phyloP scores from a whole-genome alignment of 805 yeast genomes.

The Starmerella stigmatis region DNA sequence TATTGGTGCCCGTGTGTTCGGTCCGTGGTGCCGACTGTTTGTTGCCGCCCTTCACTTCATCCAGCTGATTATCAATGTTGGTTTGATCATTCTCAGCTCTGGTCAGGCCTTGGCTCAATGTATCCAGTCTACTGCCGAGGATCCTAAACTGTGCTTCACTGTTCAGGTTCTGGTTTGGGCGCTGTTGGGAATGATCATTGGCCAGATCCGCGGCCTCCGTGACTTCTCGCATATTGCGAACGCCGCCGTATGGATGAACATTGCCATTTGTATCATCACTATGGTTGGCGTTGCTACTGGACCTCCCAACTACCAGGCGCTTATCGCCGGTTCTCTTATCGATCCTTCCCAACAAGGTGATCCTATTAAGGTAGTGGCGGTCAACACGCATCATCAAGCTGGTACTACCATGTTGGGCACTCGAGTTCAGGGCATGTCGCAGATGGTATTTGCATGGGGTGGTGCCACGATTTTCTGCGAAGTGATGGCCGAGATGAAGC shows the following conservation, averaged over 20 bases:
- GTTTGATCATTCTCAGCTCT: constrained; percentile 35
- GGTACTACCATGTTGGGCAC: constrained; percentile 1
- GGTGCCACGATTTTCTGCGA: constrained; percentile 44
- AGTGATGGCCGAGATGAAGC: constrained; percentile 40
- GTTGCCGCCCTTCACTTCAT: constrained; percentile 35
- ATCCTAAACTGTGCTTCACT: constrained; percentile 32
- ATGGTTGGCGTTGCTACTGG: constrained; percentile 35
- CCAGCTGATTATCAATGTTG: constrained; percentile 39
- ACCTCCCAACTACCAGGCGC: constrained; percentile 29
- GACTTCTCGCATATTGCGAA: constrained; percentile 37
- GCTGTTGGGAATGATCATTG: constrained; percentile 36
- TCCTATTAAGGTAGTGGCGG: constrained; percentile 5
- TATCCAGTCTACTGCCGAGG: constrained; percentile 15
- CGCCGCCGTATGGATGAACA: constrained; percentile 40
- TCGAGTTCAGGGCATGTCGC: constrained; percentile 29
- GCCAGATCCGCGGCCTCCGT: constrained; percentile 35
- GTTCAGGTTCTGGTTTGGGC: constrained; percentile 38
- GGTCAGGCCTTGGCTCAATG: constrained; percentile 39
- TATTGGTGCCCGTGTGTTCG: constrained; percentile 35
- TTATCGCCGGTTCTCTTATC: constrained; percentile 1
- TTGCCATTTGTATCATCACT: constrained; percentile 36
- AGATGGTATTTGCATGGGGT: constrained; percentile 42
- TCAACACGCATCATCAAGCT: no score
- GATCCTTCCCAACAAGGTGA: not conserved
- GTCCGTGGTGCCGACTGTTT: constrained; percentile 29